Evolutionary conservation across 2,329 filamentous ascomycete genomes (phyloP).

Genomic region (Phyllosticta citribraziliensis): DNA sequence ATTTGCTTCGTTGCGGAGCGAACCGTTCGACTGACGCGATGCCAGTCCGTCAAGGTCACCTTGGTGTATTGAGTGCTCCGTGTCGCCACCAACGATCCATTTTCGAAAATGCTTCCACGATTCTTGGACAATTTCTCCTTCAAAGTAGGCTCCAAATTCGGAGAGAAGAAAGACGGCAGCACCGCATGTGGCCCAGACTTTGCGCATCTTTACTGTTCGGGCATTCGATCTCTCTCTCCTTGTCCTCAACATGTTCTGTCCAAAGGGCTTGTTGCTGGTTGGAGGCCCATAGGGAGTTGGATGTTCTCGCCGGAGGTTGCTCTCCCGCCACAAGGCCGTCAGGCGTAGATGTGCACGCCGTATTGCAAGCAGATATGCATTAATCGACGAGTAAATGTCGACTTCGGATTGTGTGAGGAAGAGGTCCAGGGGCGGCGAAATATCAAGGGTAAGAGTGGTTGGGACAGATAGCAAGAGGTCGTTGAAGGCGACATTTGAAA

Average conservation of each 20-base stretch:
- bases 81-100: conserved; percentile 50
- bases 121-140: conserved; percentile 75
- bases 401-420: conserved; percentile 72
- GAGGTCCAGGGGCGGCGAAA: conserved; percentile 73
- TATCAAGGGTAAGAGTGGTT: conserved; percentile 58
- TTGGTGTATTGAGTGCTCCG: neutral
- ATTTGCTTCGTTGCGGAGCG: neutral
- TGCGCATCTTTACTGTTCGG: conserved; percentile 60
- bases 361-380: conserved; percentile 77
- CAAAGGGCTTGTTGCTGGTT: conserved; percentile 50
- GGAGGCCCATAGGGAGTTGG: conserved; percentile 56
- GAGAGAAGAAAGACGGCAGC: conserved; percentile 82
- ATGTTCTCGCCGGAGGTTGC: conserved; percentile 64
- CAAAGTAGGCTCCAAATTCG: conserved; percentile 79
- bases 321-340: conserved; percentile 78
- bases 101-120: conserved; percentile 70
- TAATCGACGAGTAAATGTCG: conserved; percentile 71
- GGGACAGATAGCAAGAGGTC: conserved; percentile 75
- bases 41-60: neutral
- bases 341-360: conserved; percentile 77
- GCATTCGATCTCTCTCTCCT: conserved; percentile 55
- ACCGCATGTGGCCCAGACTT: conserved; percentile 81
- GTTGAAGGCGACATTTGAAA: conserved; percentile 52
- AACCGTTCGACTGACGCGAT: neutral
- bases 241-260: conserved; percentile 49